A percentile compares a stretch with the other conserved stretches of the same genome.
Conservation (phyloP, 176 grass and related monocot species). For the Calamus simplicifolius region DNA sequence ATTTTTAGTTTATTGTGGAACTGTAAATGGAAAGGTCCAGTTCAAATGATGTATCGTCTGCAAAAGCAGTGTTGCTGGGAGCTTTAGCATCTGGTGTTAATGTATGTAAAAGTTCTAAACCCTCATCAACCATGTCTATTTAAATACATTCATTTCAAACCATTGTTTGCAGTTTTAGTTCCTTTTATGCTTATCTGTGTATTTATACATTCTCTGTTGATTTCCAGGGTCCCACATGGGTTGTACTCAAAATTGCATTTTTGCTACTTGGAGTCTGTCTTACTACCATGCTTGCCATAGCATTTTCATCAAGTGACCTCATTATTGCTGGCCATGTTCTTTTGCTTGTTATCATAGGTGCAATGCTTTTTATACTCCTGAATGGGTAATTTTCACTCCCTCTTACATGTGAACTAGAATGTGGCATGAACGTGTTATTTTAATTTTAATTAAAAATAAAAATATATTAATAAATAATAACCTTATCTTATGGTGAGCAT, state of each 20-base stretch:
- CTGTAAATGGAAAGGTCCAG: constrained; percentile 34
- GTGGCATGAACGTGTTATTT: no score
- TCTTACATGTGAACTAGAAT: not conserved
- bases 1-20: no score
- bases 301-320: constrained; percentile 72
- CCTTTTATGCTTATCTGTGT: not conserved
- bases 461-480: no score
- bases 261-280: constrained; percentile 67
- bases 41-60: constrained; percentile 47
- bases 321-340: constrained; percentile 67
- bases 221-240: constrained; percentile 71
- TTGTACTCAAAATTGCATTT: constrained; percentile 63
- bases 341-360: constrained; percentile 67
- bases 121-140: not conserved
- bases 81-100: constrained; percentile 86
- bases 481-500: no score
- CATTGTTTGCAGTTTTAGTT: not conserved
- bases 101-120: constrained; percentile 21
- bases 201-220: constrained; percentile 16
- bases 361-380: constrained; percentile 81
- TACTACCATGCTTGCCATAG: constrained; percentile 69
- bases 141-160: constrained; percentile 1
- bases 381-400: constrained; percentile 36
- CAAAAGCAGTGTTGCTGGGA: constrained; percentile 70
- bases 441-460: no score